Evolutionary conservation across 2,329 filamentous ascomycete genomes (phyloP).

Genomic region (Arthrobotrys entomopaga): DNA sequence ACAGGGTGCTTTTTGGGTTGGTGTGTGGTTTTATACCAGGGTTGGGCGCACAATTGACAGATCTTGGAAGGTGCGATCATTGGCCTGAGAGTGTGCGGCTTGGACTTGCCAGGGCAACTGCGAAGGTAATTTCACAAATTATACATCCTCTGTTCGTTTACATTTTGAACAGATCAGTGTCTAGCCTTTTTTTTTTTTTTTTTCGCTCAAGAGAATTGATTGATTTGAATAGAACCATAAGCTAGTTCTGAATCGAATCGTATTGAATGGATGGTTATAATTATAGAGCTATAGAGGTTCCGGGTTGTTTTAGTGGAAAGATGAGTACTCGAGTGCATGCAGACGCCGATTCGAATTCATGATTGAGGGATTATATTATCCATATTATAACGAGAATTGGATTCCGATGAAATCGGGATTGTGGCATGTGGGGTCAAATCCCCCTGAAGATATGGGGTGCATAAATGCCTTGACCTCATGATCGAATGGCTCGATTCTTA

Average conservation of each 20-base stretch:
- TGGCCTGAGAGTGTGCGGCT: not conserved
- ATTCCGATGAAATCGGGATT: conserved; percentile 9
- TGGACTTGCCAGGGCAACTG: conserved; percentile 13
- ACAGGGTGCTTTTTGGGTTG: not conserved
- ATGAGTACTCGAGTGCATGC: conserved; percentile 10
- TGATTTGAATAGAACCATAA: no score
- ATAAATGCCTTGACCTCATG: conserved; percentile 29
- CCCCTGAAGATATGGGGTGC: conserved; percentile 35
- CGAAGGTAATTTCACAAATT: no score
- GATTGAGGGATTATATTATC: conserved; percentile 36
- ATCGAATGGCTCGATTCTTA: conserved; percentile 8
- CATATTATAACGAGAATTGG: no score
- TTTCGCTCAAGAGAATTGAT: no score
- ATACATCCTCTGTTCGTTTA: no score
- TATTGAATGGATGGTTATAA: not conserved
- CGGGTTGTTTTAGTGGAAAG: not conserved
- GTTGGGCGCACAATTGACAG: conserved; percentile 30
- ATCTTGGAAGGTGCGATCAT: conserved; percentile 23
- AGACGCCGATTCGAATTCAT: conserved; percentile 4
- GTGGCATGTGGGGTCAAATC: conserved; percentile 32
- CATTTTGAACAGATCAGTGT: no score
- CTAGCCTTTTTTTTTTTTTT: no score
- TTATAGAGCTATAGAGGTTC: no score
- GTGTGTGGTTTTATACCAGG: not conserved
- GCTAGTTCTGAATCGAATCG: no score